Evolutionary conservation across 176 grass and related monocot genomes (phyloP), one percentile per base, ranked within the genome.

Genomic region (Panicum miliaceum): DNA sequence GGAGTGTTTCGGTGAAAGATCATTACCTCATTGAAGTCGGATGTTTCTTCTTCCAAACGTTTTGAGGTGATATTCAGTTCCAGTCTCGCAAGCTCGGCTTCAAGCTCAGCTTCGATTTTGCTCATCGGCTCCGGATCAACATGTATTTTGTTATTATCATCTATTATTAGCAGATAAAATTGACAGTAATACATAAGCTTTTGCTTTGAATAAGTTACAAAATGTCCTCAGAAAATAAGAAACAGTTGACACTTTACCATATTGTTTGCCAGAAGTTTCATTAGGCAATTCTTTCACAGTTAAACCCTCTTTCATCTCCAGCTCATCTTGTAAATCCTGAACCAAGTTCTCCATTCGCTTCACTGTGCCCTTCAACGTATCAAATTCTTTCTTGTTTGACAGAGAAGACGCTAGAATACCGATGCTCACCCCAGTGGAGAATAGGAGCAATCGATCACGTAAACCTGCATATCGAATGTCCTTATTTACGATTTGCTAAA

Each of bases 321-420:
- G 69, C 76, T 98, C 96, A 71, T 98, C 96, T 61, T 98, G 93
- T 71, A 98, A 90, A 98, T 95, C 96, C 80, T 92, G 93, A 89
- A 95, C 91, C 89, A 98, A 87, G 63, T 93, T 92, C 72, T 98
- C 91, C 73, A 87, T 90, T 78, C 37, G 79, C 60, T 90, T 94
- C 76, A 98, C 69, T 35, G 85, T 90, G 64, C 83, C 73, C 38
- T 89, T 98, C 81, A 95, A 64, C 7, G 66, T 85, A 65, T 95
- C 87, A 78, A 92, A 69, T 82, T 95, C 91, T 46, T 90, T 92
- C 89, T 87, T 98, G 70, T 90, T 90, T 71, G 87, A 92, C 80
- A 95, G 70, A 76, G 89, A 79, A 66, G 89, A 83, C 34, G 65
- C 92, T 86, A 93, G 40, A 80, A 95, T 76, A 81, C 96, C 96